Percentiles rank a stretch among this genome's conserved stretches.
These are phyloP conservation scores for Fomitopsis serialis DNA, from an alignment of 768 basidiomycete species.

Conservation along the genomic window DNA sequence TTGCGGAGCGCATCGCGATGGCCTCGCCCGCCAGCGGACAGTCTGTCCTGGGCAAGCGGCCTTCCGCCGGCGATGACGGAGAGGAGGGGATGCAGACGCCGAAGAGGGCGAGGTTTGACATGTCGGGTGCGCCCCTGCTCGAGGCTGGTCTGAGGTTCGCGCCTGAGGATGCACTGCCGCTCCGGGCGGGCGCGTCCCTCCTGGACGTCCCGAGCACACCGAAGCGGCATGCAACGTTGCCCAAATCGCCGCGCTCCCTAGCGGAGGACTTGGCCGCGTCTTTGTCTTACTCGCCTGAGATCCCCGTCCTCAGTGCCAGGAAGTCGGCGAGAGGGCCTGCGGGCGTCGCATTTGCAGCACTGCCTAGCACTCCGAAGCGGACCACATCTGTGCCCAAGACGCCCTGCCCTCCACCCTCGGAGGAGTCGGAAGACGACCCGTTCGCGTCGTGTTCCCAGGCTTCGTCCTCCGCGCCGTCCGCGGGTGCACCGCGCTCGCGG, in stretches of 20 bases:
- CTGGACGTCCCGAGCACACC: neutral
- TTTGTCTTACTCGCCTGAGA: conserved; percentile 1
- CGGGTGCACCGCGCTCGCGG: conserved; percentile 5
- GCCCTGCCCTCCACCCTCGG: neutral
- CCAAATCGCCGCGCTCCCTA: neutral
- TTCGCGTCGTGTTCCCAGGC: neutral
- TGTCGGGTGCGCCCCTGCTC: neutral
- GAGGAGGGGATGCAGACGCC: conserved; percentile 5
- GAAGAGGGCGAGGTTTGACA: conserved; percentile 11
- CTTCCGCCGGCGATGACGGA: conserved; percentile 30
- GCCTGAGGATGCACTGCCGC: neutral
- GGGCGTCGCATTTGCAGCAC: neutral
- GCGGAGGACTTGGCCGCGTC: neutral
- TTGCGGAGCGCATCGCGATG: conserved; percentile 42
- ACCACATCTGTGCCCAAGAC: conserved; percentile 3
- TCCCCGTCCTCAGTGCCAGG: neutral
- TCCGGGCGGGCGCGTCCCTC: neutral
- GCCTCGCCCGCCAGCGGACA: conserved; percentile 28
- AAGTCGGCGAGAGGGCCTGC: neutral
- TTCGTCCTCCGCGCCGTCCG: neutral
- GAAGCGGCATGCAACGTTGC: neutral
- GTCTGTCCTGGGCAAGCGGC: conserved; percentile 27
- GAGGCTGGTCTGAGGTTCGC: neutral
- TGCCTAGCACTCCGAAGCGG: neutral
- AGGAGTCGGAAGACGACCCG: neutral